Base-by-base conservation (phyloP, 495 filamentous ascomycete genomes). In the Podospora didyma region DNA sequence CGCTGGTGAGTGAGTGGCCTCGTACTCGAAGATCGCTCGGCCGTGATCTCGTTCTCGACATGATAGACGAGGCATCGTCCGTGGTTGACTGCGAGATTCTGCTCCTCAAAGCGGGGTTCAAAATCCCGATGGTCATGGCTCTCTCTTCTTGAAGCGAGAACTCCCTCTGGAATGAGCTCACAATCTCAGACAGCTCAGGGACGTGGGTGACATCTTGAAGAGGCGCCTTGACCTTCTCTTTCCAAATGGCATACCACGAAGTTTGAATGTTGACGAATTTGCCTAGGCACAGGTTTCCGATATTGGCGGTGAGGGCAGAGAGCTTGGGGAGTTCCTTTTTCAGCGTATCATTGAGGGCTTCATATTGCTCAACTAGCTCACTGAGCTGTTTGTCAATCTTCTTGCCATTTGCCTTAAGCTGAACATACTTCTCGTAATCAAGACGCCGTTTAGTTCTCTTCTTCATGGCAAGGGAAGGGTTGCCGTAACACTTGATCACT, bases 321-420 rank as follows among this genome's bases (percentile, higher is more conserved):
- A 99, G 83, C 63, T 86, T 89, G 11, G 94, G 94, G 23, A 99
- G 78, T 62, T 97, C 93, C 42, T 92, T 86, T 69, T 96, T 97
- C 55, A 97, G 75, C 0, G 91, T 88, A 31, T 96, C 89, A 61
- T 97, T 97, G 50, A 97, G 76, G 7, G 91, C 91, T 49, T 86
- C 77, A 66, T 94, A 97, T 65, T 92, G 87, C 57, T 96, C 89
- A 6, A 87, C 89, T 46, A 88, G 83, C 51, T 96, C 90, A 1
- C 79, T 74, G 0, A 89, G 87, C 63, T 92, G 92, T 62, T 94
- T 89, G 28, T 88, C 88, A 41, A 86, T 80, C 35, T 89, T 89
- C 65, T 86, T 88, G 45, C 86, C 75, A 20, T 84, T 79, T 64
- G 88, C 91, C 64, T 85, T 92, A 47, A 78, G 74, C 45, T 72